phyloP scores from a whole-genome alignment of 805 yeast species.

The Starmerella floris region DNA sequence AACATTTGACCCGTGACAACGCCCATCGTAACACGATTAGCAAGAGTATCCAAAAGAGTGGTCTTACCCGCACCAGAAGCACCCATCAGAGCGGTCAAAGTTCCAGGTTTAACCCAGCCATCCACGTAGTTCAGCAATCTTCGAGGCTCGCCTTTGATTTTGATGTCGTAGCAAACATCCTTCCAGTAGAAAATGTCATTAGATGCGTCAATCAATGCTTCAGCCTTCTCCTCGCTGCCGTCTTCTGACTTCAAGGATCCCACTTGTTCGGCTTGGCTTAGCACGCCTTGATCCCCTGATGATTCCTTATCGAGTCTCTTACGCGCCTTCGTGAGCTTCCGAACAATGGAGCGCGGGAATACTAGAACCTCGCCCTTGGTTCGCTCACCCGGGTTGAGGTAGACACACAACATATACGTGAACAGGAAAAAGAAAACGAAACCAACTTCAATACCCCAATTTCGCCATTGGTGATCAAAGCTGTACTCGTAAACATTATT shows the following conservation, averaged over 20 bases:
- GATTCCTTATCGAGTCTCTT: conserved; percentile 8
- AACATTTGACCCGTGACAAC: conserved; percentile 57
- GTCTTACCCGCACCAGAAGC: conserved; percentile 84
- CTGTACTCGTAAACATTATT: conserved; percentile 36
- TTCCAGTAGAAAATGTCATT: conserved; percentile 50
- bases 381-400: conserved; percentile 24
- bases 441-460: conserved; percentile 53
- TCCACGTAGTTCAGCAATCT: conserved; percentile 37
- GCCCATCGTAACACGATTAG: conserved; percentile 59
- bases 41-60: conserved; percentile 56
- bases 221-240: conserved; percentile 18
- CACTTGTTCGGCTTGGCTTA: neutral
- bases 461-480: conserved; percentile 62
- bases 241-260: conserved; percentile 23
- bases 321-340: conserved; percentile 8
- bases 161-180: conserved; percentile 45
- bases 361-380: conserved; percentile 27
- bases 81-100: conserved; percentile 72
- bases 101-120: conserved; percentile 72
- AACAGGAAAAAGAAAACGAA: conserved; percentile 33
- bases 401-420: conserved; percentile 27
- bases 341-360: conserved; percentile 19
- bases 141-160: conserved; percentile 31
- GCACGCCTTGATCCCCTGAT: conserved; percentile 28
- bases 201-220: conserved; percentile 25